Conservation (phyloP, 192 early-diverging fungal species). For the Podila horticola region DNA sequence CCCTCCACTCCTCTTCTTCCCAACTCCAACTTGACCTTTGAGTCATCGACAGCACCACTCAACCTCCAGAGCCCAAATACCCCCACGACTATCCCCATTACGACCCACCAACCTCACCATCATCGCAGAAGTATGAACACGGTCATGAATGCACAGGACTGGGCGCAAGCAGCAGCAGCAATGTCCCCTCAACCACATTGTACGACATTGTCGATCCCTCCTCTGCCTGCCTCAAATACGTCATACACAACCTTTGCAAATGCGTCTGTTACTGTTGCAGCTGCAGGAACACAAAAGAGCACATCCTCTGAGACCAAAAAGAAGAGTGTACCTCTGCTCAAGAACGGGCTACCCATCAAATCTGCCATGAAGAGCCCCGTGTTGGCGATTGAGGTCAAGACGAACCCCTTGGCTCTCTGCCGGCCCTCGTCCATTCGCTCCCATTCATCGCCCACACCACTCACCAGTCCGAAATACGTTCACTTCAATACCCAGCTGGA, state of each 20-base stretch:
- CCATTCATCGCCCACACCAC: slow-evolving; percentile 42
- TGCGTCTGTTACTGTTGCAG: neutral
- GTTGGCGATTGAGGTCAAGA: neutral
- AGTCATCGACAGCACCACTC: slow-evolving; percentile 18
- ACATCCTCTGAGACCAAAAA: slow-evolving; percentile 3
- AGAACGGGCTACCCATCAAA: slow-evolving; percentile 45
- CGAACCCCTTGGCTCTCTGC: neutral
- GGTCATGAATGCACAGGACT: too few relatives aligned
- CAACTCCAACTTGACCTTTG: neutral
- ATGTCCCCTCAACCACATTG: neutral
- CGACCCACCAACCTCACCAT: neutral
- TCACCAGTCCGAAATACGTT: slow-evolving; percentile 68
- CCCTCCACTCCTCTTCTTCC: neutral
- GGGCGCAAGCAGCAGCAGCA: neutral
- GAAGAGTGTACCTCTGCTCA: slow-evolving; percentile 30
- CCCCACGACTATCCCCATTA: slow-evolving; percentile 1
- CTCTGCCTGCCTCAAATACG: neutral
- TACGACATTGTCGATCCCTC: neutral
- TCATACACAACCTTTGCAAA: too few relatives aligned
- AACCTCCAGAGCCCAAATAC: slow-evolving; percentile 34
- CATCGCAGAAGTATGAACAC: neutral
- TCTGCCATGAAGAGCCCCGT: slow-evolving; percentile 40
- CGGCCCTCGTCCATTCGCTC: slow-evolving; percentile 32
- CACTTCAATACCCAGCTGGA: slow-evolving; percentile 77
- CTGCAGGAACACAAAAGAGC: neutral